Evolutionary conservation across 345 rosid genomes (phyloP).

Genomic region (Populus ilicifolia): DNA sequence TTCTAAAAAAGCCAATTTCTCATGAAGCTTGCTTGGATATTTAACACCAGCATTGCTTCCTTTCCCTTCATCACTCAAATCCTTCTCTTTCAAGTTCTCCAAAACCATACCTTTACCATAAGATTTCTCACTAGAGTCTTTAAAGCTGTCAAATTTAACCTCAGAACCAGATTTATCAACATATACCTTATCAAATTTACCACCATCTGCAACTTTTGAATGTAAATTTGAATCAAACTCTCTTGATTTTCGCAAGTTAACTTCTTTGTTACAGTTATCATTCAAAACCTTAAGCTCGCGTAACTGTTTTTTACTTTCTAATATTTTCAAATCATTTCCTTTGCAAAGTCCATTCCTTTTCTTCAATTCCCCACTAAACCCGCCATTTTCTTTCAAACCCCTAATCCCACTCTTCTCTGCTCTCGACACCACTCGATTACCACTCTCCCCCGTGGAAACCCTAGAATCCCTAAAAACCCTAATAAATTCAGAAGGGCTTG

Average conservation of each 20-base stretch:
- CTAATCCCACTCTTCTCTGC: conserved; percentile 24
- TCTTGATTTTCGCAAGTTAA: conserved; percentile 22
- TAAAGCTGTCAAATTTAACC: conserved; percentile 22
- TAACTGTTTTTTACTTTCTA: conserved; percentile 15
- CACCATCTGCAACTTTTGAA: conserved; percentile 14
- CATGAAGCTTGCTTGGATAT: conserved; percentile 74
- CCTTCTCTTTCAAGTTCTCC: conserved; percentile 42
- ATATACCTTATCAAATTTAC: conserved; percentile 20
- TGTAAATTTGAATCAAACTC: conserved; percentile 19
- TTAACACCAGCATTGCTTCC: conserved; percentile 26
- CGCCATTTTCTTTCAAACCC: conserved; percentile 35
- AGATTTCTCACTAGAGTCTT: conserved; percentile 28
- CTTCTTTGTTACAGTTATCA: conserved; percentile 15
- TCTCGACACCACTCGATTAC: conserved; percentile 26
- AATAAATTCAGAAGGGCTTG: conserved; percentile 72
- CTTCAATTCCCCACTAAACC: conserved; percentile 25
- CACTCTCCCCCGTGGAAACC: conserved; percentile 34
- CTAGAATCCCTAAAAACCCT: conserved; percentile 46
- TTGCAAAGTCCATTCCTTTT: conserved; percentile 26
- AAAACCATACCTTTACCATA: conserved; percentile 26
- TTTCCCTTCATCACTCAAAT: conserved; percentile 25
- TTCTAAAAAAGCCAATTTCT: conserved; percentile 90
- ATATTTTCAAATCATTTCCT: background rate
- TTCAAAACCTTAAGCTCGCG: conserved; percentile 17
- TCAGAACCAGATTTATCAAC: conserved; percentile 22